Percentiles rank a stretch among this genome's conserved stretches.
Evolutionary conservation across 208 protist species (phyloP).

Genomic region (Acanthamoeba sp.): DNA sequence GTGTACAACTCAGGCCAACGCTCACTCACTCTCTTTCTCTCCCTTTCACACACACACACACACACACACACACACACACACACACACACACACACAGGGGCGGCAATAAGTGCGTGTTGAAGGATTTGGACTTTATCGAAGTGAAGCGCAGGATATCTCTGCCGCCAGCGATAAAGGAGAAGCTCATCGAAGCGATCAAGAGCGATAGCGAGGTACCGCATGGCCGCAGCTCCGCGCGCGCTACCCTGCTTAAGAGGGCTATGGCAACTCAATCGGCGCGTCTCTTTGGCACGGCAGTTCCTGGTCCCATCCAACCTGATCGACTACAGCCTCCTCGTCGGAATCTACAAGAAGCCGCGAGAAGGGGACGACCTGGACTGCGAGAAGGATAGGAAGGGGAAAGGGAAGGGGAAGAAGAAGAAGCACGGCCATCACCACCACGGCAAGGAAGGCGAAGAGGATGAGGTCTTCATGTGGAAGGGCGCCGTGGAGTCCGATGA

Average conservation of each 20-base stretch:
- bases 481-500: background rate
- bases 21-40: no score
- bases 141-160: background rate
- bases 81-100: conserved; percentile 1
- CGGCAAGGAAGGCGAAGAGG: background rate
- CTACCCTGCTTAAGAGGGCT: no score
- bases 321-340: conserved; percentile 17
- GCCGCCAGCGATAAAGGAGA: background rate
- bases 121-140: conserved; percentile 18
- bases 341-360: conserved; percentile 17
- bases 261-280: background rate
- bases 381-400: conserved; percentile 6
- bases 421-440: background rate
- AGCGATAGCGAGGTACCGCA: background rate
- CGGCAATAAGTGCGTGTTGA: background rate
- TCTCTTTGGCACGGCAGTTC: background rate
- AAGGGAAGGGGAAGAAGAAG: conserved; percentile 32
- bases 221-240: no score
- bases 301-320: conserved; percentile 20
- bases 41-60: background rate
- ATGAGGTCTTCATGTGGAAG: background rate
- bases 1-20: no score
- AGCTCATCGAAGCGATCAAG: background rate
- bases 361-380: background rate
- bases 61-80: background rate